phyloP scores from a whole-genome alignment of 1,139 yeast species.

The Kodamaea alishanica region DNA sequence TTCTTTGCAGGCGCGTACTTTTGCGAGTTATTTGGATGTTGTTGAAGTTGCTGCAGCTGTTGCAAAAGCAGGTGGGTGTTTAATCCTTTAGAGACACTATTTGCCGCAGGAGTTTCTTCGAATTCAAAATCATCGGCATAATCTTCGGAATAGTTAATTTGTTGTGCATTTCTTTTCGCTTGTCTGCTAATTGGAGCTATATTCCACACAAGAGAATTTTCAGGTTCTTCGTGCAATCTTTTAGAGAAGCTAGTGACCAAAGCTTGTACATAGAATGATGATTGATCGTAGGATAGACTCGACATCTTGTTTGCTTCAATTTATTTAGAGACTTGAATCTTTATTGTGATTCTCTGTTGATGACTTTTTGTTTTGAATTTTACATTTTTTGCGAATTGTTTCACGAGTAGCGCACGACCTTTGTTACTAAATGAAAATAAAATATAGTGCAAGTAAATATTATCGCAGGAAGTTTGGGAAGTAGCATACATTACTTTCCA shows the following conservation, averaged over 20 bases:
- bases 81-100: slow-evolving; percentile 13
- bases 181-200: slow-evolving; percentile 74
- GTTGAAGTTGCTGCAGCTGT: slow-evolving; percentile 20
- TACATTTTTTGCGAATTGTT: too few species aligned
- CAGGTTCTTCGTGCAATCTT: slow-evolving; percentile 47
- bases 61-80: slow-evolving; percentile 2
- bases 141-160: slow-evolving; percentile 78
- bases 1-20: slow-evolving; percentile 36
- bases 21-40: slow-evolving; percentile 23
- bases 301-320: slow-evolving; percentile 7
- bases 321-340: background rate
- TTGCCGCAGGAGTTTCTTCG: slow-evolving; percentile 44
- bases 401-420: too few species aligned
- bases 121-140: slow-evolving; percentile 63
- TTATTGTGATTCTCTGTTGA: slow-evolving; percentile 1
- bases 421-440: too few species aligned
- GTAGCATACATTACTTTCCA: too few species aligned
- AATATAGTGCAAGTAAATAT: too few species aligned
- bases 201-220: slow-evolving; percentile 54
- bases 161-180: slow-evolving; percentile 70
- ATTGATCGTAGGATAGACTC: slow-evolving; percentile 13
- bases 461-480: too few species aligned
- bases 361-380: background rate
- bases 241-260: slow-evolving; percentile 17
- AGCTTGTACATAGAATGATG: slow-evolving; percentile 17